Evolutionary conservation across 2,329 filamentous ascomycete genomes (phyloP).

Genomic region (Thermoascus crustaceus): DNA sequence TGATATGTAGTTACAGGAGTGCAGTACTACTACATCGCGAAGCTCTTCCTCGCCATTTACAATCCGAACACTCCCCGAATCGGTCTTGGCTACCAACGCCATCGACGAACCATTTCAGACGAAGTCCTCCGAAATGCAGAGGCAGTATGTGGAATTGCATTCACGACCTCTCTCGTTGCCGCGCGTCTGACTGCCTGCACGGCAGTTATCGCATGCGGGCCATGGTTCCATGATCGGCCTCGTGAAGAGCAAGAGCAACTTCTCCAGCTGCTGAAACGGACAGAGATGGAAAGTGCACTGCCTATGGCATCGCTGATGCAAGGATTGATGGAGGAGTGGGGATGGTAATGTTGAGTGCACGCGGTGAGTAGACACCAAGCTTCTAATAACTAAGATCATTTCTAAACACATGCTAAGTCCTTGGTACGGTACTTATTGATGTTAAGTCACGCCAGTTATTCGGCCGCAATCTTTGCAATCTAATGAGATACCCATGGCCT

Average conservation of each 20-base stretch:
- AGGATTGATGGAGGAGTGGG: conserved; percentile 26
- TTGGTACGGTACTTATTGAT: too few species aligned
- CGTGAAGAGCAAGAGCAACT: conserved; percentile 13
- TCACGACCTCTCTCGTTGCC: conserved; percentile 14
- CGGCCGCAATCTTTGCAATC: too few species aligned
- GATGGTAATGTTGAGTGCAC: conserved; percentile 5
- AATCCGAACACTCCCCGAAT: conserved; percentile 9
- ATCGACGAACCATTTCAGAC: conserved; percentile 7
- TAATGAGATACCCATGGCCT: too few species aligned
- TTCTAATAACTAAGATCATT: too few species aligned
- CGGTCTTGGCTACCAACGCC: conserved; percentile 5
- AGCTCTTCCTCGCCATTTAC: conserved; percentile 9
- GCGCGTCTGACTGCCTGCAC: conserved; percentile 7
- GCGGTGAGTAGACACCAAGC: too few species aligned
- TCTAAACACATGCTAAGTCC: too few species aligned
- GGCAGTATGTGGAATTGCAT: conserved; percentile 16
- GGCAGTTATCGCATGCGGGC: conserved; percentile 18
- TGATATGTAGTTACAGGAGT: conserved; percentile 10
- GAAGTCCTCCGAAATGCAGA: conserved; percentile 16
- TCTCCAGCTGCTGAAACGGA: conserved; percentile 14
- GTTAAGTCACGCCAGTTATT: too few species aligned
- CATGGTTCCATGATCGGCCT: conserved; percentile 17
- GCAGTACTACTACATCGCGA: conserved; percentile 7
- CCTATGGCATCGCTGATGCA: conserved; percentile 19
- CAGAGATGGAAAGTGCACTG: conserved; percentile 25